A percentile compares a stretch with the other conserved stretches of the same genome.
Evolutionary conservation across 495 filamentous ascomycete genomes (phyloP).

Genomic region (Delitschia confertaspora): DNA sequence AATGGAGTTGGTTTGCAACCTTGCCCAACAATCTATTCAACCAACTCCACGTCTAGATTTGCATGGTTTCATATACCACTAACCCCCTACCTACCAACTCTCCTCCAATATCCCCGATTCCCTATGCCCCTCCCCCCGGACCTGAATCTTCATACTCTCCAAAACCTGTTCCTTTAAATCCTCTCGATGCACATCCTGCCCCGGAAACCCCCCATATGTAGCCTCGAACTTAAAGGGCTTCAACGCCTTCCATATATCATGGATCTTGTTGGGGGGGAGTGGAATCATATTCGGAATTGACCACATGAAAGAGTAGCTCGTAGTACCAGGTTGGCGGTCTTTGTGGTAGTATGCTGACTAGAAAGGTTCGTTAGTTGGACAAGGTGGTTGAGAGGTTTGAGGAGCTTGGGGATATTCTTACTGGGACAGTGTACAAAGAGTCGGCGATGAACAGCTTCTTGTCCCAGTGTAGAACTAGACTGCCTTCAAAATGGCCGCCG

Average conservation of each 20-base stretch:
- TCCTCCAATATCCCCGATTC: constrained; percentile 12
- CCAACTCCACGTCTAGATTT: no score
- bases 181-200: constrained; percentile 48
- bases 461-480: constrained; percentile 52
- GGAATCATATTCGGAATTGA: constrained; percentile 76
- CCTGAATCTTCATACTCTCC: constrained; percentile 68
- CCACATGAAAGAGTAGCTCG: constrained; percentile 66
- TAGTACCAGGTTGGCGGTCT: constrained; percentile 46
- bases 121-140: constrained; percentile 17
- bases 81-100: constrained; percentile 9
- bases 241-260: constrained; percentile 44
- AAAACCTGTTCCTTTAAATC: constrained; percentile 54
- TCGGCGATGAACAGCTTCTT: constrained; percentile 59
- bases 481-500: constrained; percentile 69
- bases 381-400: background rate
- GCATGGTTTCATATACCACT: no score
- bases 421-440: constrained; percentile 57
- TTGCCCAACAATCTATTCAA: no score
- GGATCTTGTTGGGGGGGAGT: constrained; percentile 47
- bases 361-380: constrained; percentile 6
- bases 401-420: constrained; percentile 30
- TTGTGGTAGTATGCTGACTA: constrained; percentile 35
- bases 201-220: constrained; percentile 57
- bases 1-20: no score
- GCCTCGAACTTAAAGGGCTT: constrained; percentile 51